Evolutionary conservation across 1,284 basidiomycete species (phyloP).

Genomic region (Ganoderma meredithae): DNA sequence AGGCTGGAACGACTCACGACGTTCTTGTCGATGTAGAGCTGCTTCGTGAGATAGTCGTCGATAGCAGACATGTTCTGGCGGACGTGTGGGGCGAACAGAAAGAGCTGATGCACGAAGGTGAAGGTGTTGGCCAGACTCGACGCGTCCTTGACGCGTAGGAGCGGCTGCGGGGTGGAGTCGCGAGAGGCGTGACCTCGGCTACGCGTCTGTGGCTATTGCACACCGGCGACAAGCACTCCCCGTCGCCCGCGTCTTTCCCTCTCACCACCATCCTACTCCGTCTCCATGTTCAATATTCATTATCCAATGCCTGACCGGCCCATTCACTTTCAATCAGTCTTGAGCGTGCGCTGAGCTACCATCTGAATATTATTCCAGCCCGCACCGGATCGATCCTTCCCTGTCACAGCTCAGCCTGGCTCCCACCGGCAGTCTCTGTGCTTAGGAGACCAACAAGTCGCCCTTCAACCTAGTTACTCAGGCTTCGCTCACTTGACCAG

Average conservation of each 20-base stretch:
- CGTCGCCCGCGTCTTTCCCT: no score
- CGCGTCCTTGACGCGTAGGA: conserved; percentile 12
- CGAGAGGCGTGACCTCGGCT: conserved; percentile 25
- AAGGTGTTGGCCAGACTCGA: conserved; percentile 3
- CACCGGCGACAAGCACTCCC: no score
- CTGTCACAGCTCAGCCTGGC: not conserved
- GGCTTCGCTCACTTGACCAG: not conserved
- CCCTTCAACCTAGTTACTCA: not conserved
- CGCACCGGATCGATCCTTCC: not conserved
- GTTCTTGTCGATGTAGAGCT: conserved; percentile 66
- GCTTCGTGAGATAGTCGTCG: conserved; percentile 67
- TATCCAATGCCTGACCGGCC: not conserved
- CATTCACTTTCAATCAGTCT: not conserved
- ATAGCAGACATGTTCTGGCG: conserved; percentile 52
- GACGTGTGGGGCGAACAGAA: not conserved
- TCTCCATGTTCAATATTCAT: not conserved
- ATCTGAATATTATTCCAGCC: not conserved
- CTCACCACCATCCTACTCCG: not conserved
- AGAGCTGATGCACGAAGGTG: not conserved
- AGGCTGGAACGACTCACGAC: conserved; percentile 54
- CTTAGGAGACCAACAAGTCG: not conserved
- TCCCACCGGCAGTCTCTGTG: not conserved
- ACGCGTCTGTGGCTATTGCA: conserved; percentile 31
- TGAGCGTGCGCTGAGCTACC: not conserved
- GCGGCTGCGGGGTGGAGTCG: not conserved